Evolutionary conservation across 2,329 filamentous ascomycete species (phyloP).

Genomic region (Neonectria sp.): DNA sequence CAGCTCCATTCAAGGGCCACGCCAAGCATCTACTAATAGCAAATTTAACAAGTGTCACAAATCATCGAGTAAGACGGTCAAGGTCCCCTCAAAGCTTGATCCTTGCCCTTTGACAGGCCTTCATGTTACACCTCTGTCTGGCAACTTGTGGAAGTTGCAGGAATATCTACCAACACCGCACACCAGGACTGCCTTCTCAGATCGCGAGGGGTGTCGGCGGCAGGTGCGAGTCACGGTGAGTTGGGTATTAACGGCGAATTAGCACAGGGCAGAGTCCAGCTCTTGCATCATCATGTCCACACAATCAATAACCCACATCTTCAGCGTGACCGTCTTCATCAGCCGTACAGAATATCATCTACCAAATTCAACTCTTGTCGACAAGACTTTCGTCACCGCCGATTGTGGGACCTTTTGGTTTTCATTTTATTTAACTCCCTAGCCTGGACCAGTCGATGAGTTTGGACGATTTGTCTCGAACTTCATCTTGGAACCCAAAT

Average conservation of each 20-base stretch:
- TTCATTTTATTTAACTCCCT: constrained; percentile 10
- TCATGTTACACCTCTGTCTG: not conserved
- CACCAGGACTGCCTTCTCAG: not conserved
- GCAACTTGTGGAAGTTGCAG: not conserved
- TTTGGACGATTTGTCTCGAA: constrained; percentile 32
- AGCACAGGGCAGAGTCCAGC: not conserved
- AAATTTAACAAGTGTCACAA: not conserved
- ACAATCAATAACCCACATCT: not conserved
- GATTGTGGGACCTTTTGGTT: not conserved
- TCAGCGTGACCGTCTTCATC: not conserved
- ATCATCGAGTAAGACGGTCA: not conserved
- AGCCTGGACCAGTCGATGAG: constrained; percentile 25
- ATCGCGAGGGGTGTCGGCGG: not conserved
- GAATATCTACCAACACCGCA: not conserved
- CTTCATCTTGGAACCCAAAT: constrained; percentile 37
- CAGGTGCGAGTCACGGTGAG: not conserved
- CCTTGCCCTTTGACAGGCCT: not conserved
- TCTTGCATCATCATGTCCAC: not conserved
- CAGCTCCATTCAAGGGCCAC: not conserved
- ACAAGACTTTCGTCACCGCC: not conserved
- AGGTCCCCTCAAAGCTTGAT: not conserved
- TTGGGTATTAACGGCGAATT: not conserved
- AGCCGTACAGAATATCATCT: not conserved
- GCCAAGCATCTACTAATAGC: not conserved
- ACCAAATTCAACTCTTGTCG: not conserved